A percentile compares a stretch with the other conserved stretches of the same genome.
phyloP scores from a whole-genome alignment of 2,329 filamentous ascomycete species.

The Trichophyton verrucosum region DNA sequence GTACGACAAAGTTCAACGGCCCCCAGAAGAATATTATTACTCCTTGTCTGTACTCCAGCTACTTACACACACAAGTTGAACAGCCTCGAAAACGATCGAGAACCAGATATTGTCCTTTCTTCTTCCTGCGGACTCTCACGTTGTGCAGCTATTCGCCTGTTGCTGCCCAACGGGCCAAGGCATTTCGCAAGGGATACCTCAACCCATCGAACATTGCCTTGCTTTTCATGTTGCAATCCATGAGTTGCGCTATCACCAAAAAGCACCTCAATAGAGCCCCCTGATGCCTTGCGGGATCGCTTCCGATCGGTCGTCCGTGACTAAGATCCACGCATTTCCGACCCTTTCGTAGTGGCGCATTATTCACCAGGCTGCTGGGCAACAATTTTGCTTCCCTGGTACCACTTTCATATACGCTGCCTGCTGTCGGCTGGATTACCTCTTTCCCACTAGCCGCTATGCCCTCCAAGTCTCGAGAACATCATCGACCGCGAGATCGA shows the following conservation, averaged over 20 bases:
- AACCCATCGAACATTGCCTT: not conserved
- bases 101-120: not conserved
- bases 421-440: not conserved
- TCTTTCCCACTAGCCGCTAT: conserved; percentile 18
- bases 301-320: conserved; percentile 7
- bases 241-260: conserved; percentile 3
- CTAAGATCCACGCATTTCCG: not conserved
- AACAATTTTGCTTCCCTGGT: not conserved
- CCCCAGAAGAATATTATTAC: not conserved
- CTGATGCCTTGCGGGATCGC: conserved; percentile 9
- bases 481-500: conserved; percentile 26
- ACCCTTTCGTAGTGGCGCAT: conserved; percentile 1
- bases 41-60: not conserved
- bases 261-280: conserved; percentile 5
- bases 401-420: not conserved
- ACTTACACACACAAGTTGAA: not conserved
- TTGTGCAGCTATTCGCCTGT: not conserved
- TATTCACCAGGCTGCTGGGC: conserved; percentile 1
- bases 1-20: conserved; percentile 3
- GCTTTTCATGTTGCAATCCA: conserved; percentile 4
- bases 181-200: not conserved
- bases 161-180: conserved; percentile 2
- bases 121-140: conserved; percentile 3
- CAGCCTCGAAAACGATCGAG: not conserved
- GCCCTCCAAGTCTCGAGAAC: conserved; percentile 28